Base-by-base conservation (phyloP, 495 filamentous ascomycete genomes). In the Lepidopterella palustris region DNA sequence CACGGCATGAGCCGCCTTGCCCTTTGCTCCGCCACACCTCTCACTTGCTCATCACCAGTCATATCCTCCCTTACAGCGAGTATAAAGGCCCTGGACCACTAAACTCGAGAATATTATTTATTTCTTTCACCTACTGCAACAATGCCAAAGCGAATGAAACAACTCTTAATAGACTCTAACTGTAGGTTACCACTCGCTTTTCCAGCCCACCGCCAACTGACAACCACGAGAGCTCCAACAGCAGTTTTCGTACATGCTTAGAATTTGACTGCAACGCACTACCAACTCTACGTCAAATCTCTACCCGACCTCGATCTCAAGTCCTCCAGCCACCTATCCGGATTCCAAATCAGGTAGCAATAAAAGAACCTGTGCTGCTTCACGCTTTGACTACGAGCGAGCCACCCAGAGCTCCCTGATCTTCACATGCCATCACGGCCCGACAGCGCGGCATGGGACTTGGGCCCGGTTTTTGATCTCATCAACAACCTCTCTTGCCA, bases 371-470 rank as follows among this genome's bases (percentile, higher is more conserved):
- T n/a, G n/a, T n/a, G n/a, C n/a, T n/a, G n/a, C n/a, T n/a, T n/a
- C n/a, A n/a, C n/a, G n/a, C n/a, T n/a, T n/a, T n/a, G 35, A 42
- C 9, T 2, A 15, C 18, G 13, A 42, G 13, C 9, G 35, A 42
- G 35, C 35, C 9, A 20, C 3, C 45, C 24, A 26, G 3, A 49
- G 45, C 24, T 26, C 45, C 32, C 3, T 3, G 21, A 49, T 3
- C 21, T 49, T 23, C 56, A 27, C 31, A 64, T 64, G 61, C 61
- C 61, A 26, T 60, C 57, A 15, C 6, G 48, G 45, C 42, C 57
- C 13, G 18, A 18, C 21, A 45, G 60, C n/a, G 39, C 58, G 3
- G 51, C 62, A n/a, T 73, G 71, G 71, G 71, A 71, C 62, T 70
- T 72, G 27, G 61, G 70, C 39, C 61, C 63, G 10, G 65, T 64